A percentile compares a stretch with the other conserved stretches of the same genome.
Evolutionary conservation across 78 protist genomes (phyloP).

Genomic region (Dictyostelium brefeldianum): DNA sequence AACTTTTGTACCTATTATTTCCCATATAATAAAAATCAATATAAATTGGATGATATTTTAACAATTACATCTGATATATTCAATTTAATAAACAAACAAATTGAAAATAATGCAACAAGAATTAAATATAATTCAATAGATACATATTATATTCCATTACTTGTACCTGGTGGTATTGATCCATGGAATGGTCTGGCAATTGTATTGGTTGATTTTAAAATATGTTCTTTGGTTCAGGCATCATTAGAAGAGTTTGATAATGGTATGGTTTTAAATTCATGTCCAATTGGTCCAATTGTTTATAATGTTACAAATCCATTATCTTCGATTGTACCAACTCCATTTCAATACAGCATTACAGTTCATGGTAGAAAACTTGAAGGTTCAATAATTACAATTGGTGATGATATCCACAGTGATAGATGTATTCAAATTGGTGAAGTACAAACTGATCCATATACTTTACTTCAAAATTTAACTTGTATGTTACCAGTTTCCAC

Average conservation of each 20-base stretch:
- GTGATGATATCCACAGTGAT: too few relatives aligned
- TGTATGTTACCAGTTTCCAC: not conserved
- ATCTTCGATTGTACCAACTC: too few relatives aligned
- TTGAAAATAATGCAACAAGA: not conserved
- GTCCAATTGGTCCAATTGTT: constrained; percentile 3
- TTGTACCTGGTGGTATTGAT: too few relatives aligned
- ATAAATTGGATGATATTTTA: not conserved
- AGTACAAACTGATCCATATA: too few relatives aligned
- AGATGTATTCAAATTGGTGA: not conserved
- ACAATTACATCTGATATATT: not conserved
- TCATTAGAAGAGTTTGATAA: not conserved
- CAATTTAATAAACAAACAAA: not conserved
- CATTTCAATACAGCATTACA: not conserved
- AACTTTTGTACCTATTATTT: too few relatives aligned
- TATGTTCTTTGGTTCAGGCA: not conserved
- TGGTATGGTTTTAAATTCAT: not conserved
- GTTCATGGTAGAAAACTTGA: not conserved
- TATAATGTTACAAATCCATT: not conserved
- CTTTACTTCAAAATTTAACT: too few relatives aligned
- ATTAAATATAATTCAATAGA: not conserved
- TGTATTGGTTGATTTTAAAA: not conserved
- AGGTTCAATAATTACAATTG: not conserved
- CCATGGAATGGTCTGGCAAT: not conserved
- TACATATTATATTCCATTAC: not conserved
- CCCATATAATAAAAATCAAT: not conserved